Percentiles rank a stretch among this genome's conserved stretches.
These are phyloP conservation scores for Xylaria sp. DNA, from an alignment of 2,329 filamentous ascomycete species.

Conservation along the genomic window DNA sequence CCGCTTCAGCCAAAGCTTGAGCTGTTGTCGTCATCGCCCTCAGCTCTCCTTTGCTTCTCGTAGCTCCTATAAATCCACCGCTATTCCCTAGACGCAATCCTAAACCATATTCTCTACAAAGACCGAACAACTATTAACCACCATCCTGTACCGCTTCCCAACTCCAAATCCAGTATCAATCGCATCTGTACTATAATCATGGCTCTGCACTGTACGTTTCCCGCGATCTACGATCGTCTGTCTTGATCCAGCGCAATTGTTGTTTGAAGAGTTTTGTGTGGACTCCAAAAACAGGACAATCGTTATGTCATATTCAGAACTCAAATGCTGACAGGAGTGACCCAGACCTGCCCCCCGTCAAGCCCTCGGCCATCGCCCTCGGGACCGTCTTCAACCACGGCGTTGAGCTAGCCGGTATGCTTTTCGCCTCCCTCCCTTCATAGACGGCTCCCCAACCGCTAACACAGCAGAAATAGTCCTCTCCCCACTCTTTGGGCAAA, in stretches of 20 bases:
- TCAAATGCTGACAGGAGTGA: neutral
- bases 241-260: too few relatives aligned
- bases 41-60: slow-evolving; percentile 8
- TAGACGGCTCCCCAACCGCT: neutral
- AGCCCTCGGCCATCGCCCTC: slow-evolving; percentile 96
- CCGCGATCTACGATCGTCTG: neutral
- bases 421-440: neutral
- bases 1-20: slow-evolving; percentile 7
- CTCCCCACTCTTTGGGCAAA: slow-evolving; percentile 88
- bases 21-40: slow-evolving; percentile 29
- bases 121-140: neutral
- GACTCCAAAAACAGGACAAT: too few relatives aligned
- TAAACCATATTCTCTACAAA: slow-evolving; percentile 17
- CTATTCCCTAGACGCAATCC: neutral
- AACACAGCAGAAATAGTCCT: slow-evolving; percentile 59
- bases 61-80: slow-evolving; percentile 22
- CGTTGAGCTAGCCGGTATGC: slow-evolving; percentile 72
- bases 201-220: slow-evolving; percentile 64
- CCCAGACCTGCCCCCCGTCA: slow-evolving; percentile 73
- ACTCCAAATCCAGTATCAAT: slow-evolving; percentile 18
- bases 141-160: neutral
- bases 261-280: neutral
- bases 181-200: slow-evolving; percentile 46
- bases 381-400: slow-evolving; percentile 96
- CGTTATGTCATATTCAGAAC: neutral